A percentile compares a stretch with the other conserved stretches of the same genome.
These are phyloP conservation scores for Wakefieldia striispora DNA, from an alignment of 768 basidiomycete species.

Conservation along the genomic window DNA sequence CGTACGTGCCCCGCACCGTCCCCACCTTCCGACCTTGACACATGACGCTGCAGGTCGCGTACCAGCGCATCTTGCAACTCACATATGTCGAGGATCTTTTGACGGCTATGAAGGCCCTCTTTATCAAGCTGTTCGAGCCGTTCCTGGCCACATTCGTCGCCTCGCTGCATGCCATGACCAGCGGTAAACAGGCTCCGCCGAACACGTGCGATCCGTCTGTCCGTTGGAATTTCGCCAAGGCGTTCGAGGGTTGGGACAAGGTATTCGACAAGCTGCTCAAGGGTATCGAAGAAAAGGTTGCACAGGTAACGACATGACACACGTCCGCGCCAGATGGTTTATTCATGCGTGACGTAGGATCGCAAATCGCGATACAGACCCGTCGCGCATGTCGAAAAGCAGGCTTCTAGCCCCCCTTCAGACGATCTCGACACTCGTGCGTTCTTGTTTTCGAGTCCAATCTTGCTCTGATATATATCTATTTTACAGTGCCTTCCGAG, in stretches of 20 bases:
- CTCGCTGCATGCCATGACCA: slow-evolving; percentile 67
- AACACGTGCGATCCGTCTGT: slow-evolving; percentile 35
- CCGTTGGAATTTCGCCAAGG: slow-evolving; percentile 67
- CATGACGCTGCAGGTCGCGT: slow-evolving; percentile 67
- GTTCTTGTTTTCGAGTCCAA: slow-evolving; percentile 8
- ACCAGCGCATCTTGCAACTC: slow-evolving; percentile 93
- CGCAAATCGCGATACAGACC: slow-evolving; percentile 63
- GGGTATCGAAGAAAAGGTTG: slow-evolving; percentile 72
- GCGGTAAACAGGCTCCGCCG: slow-evolving; percentile 36
- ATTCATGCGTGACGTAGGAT: slow-evolving; percentile 45
- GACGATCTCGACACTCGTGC: slow-evolving; percentile 60
- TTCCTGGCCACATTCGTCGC: slow-evolving; percentile 81
- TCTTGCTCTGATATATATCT: not conserved
- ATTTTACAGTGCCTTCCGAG: slow-evolving; percentile 43
- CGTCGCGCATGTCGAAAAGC: slow-evolving; percentile 33
- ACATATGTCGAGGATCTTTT: slow-evolving; percentile 92
- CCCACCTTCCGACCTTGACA: slow-evolving; percentile 1
- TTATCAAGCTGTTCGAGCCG: slow-evolving; percentile 83
- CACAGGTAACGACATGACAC: slow-evolving; percentile 45
- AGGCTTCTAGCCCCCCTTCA: slow-evolving; percentile 45
- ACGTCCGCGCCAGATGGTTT: not conserved
- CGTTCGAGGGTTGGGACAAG: slow-evolving; percentile 78
- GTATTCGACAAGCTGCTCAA: slow-evolving; percentile 75
- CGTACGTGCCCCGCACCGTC: slow-evolving; percentile 45
- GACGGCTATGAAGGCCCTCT: slow-evolving; percentile 73